Percentiles rank a stretch among this genome's conserved stretches.
These are phyloP conservation scores for Grosmannia clavigera DNA, from an alignment of 2,329 filamentous ascomycete species.

Conservation along the genomic window DNA sequence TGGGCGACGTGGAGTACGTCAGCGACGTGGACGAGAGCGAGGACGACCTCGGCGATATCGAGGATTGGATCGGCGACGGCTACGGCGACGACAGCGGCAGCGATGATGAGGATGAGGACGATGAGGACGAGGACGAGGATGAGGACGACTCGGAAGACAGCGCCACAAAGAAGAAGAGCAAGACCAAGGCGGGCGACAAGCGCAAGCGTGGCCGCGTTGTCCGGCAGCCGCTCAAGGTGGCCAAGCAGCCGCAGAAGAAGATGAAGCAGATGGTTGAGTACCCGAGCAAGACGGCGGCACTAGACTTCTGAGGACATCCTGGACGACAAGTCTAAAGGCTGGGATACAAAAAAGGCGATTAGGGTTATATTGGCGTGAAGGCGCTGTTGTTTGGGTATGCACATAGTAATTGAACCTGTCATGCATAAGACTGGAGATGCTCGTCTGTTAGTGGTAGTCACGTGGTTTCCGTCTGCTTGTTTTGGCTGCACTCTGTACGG, in stretches of 20 bases:
- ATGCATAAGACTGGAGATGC: neutral
- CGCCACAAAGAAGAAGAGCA: constrained; percentile 36
- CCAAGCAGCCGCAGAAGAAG: constrained; percentile 12
- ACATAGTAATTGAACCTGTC: neutral
- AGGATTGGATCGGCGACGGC: constrained; percentile 82
- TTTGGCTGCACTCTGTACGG: too few species aligned
- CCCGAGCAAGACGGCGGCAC: neutral
- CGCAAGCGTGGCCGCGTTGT: constrained; percentile 37
- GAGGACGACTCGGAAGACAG: constrained; percentile 38
- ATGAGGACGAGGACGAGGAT: constrained; percentile 45
- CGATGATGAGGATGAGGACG: constrained; percentile 44
- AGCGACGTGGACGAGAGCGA: constrained; percentile 81
- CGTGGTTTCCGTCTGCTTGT: too few species aligned
- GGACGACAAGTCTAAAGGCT: neutral
- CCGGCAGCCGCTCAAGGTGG: constrained; percentile 47
- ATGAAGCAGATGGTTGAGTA: constrained; percentile 11
- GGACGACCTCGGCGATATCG: constrained; percentile 65
- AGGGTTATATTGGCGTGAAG: neutral
- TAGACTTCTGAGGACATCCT: neutral
- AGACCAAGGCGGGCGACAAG: constrained; percentile 46
- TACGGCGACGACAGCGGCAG: constrained; percentile 49
- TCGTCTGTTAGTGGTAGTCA: too few species aligned
- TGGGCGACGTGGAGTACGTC: constrained; percentile 80
- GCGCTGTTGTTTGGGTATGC: neutral
- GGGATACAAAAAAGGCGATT: neutral